Conservation (phyloP, 2,329 filamentous ascomycete species). For the Talaromyces sp. region DNA sequence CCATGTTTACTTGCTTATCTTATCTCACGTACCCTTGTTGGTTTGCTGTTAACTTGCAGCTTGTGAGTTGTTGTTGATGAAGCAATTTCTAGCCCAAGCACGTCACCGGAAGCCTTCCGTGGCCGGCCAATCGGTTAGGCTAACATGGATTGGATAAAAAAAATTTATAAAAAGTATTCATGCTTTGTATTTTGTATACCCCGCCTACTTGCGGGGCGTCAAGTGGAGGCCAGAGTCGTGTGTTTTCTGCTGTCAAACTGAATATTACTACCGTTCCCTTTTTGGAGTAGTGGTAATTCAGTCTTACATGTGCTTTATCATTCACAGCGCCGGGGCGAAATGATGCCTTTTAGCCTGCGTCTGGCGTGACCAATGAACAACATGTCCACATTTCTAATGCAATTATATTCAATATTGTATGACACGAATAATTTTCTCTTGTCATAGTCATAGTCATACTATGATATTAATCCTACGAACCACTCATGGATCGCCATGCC, state of each 20-base stretch:
- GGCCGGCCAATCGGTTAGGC: neutral
- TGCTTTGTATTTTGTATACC: neutral
- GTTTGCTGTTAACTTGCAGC: too few relatives aligned
- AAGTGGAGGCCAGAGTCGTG: too few relatives aligned
- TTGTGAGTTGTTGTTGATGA: neutral
- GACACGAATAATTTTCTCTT: too few relatives aligned
- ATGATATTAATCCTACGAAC: too few relatives aligned
- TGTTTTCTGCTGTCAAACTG: too few relatives aligned
- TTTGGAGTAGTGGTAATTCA: too few relatives aligned
- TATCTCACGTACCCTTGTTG: neutral
- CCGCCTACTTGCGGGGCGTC: neutral
- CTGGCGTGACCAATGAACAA: neutral
- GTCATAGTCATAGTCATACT: neutral
- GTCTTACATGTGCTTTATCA: too few relatives aligned
- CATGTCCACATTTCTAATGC: too few relatives aligned
- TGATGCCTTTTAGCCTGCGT: neutral
- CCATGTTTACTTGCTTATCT: neutral
- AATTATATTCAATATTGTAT: too few relatives aligned
- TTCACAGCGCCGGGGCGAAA: neutral
- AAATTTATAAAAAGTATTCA: neutral
- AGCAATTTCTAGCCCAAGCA: neutral
- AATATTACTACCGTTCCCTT: too few relatives aligned
- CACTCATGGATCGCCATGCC: too few relatives aligned
- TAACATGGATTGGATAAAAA: too few relatives aligned
- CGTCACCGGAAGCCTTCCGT: conserved; percentile 3